These are phyloP conservation scores for Glycine tomentella DNA, from an alignment of 306 rosid genomes.

Conservation along the genomic window DNA sequence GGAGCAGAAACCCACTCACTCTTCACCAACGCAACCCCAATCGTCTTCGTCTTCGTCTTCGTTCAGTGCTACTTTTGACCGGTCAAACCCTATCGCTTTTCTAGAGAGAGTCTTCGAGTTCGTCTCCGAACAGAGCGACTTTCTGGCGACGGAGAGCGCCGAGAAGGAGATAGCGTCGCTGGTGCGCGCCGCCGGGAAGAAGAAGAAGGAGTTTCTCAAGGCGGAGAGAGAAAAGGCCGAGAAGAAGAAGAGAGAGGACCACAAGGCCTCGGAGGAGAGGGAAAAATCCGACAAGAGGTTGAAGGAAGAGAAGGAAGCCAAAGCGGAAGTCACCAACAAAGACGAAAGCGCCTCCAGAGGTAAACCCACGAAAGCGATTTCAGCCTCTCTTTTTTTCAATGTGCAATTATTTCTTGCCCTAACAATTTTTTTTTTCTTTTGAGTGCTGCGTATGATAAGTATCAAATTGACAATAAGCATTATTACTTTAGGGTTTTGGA, in stretches of 20 bases:
- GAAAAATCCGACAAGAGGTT: conserved; percentile 40
- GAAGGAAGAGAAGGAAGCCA: conserved; percentile 31
- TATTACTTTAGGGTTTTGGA: too few species aligned
- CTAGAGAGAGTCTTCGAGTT: conserved; percentile 68
- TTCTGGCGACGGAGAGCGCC: conserved; percentile 54
- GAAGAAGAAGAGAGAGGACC: conserved; percentile 50
- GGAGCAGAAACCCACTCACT: conserved; percentile 34
- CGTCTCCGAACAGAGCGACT: conserved; percentile 75
- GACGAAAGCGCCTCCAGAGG: conserved; percentile 50
- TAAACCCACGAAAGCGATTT: conserved; percentile 14
- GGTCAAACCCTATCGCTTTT: conserved; percentile 64
- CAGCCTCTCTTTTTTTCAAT: background rate
- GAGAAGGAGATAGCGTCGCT: conserved; percentile 56
- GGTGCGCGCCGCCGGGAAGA: conserved; percentile 51
- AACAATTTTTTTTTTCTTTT: too few species aligned
- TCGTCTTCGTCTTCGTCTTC: conserved; percentile 22
- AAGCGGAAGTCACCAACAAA: conserved; percentile 42
- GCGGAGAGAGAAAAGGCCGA: conserved; percentile 41
- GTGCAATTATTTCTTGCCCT: too few species aligned
- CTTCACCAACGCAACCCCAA: conserved; percentile 26
- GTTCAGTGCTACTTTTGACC: conserved; percentile 71
- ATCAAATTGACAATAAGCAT: too few species aligned
- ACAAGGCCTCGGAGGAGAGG: conserved; percentile 39
- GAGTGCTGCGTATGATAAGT: too few species aligned
- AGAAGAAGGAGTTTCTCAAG: conserved; percentile 46